Percentiles rank a stretch among this genome's conserved stretches.
Conservation (phyloP, 1,284 basidiomycete genomes). For the Ustanciosporium gigantosporum region DNA sequence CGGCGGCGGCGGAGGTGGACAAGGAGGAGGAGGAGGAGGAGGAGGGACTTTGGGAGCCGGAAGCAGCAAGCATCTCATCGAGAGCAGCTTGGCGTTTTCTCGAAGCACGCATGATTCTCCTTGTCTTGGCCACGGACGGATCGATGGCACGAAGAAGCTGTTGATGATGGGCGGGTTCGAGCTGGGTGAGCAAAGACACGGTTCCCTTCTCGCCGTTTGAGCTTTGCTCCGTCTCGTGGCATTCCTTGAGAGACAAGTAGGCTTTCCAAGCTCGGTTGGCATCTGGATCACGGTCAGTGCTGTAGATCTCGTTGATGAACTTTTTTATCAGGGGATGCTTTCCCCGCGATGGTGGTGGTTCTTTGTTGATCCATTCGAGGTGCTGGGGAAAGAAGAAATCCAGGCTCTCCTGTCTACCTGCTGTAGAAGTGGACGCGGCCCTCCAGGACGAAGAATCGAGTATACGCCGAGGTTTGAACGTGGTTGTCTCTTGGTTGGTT, state of each 20-base stretch:
- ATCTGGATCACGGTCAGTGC: conserved; percentile 15
- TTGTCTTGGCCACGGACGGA: conserved; percentile 21
- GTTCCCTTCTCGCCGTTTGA: neutral
- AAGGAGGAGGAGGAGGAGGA: too few relatives aligned
- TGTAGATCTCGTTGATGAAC: conserved; percentile 39
- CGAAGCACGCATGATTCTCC: conserved; percentile 14
- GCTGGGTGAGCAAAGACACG: conserved; percentile 19
- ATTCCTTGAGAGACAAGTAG: conserved; percentile 35
- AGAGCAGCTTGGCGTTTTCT: conserved; percentile 6
- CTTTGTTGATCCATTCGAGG: conserved; percentile 9
- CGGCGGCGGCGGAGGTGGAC: too few relatives aligned
- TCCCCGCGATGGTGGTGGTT: conserved; percentile 1
- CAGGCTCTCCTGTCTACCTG: conserved; percentile 9
- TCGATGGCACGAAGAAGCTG: conserved; percentile 41
- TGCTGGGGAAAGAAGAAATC: conserved; percentile 37
- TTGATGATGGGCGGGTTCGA: conserved; percentile 25
- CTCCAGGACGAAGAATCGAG: too few relatives aligned
- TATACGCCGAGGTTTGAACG: too few relatives aligned
- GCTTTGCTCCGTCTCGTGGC: conserved; percentile 2
- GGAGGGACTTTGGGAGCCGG: neutral
- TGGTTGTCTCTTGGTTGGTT: too few relatives aligned
- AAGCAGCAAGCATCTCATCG: too few relatives aligned
- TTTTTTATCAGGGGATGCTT: conserved; percentile 42
- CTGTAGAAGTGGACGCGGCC: too few relatives aligned
- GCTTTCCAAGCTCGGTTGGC: conserved; percentile 42